Evolutionary conservation across 768 basidiomycete species (phyloP).

Genomic region (Infundibulicybe gibba): DNA sequence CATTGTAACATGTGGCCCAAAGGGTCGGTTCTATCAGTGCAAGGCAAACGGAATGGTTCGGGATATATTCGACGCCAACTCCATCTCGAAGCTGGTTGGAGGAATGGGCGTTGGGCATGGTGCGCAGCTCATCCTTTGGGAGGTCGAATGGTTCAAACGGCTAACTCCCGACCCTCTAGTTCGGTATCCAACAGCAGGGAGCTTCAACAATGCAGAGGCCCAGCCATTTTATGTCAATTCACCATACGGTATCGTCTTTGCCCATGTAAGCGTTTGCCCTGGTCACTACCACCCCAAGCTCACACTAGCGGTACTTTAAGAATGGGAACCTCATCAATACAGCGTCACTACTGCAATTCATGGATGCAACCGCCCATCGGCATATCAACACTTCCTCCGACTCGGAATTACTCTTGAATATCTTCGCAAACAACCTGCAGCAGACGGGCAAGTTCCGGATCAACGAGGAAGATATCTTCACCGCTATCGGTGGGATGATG

Average conservation of each 20-base stretch:
- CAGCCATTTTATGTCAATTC: conserved; percentile 99
- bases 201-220: conserved; percentile 94
- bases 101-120: conserved; percentile 99
- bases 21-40: conserved; percentile 95
- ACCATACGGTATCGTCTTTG: conserved; percentile 98
- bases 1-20: conserved; percentile 92
- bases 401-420: conserved; percentile 95
- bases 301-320: conserved; percentile 34
- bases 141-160: neutral
- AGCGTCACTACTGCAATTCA: conserved; percentile 76
- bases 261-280: conserved; percentile 64
- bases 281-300: conserved; percentile 1
- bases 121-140: conserved; percentile 27
- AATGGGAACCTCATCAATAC: conserved; percentile 99
- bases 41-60: conserved; percentile 99
- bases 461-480: conserved; percentile 99
- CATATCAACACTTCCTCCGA: conserved; percentile 99
- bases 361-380: conserved; percentile 94
- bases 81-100: conserved; percentile 76
- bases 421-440: conserved; percentile 96
- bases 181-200: conserved; percentile 96
- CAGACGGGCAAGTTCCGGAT: conserved; percentile 99
- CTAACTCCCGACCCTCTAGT: conserved; percentile 42
- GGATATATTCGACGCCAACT: conserved; percentile 86
- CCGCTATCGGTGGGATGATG: conserved; percentile 88